Percentiles rank a stretch among this genome's conserved stretches.
Conservation (phyloP, 208 protist genomes). For the Acanthamoeba divionensis region DNA sequence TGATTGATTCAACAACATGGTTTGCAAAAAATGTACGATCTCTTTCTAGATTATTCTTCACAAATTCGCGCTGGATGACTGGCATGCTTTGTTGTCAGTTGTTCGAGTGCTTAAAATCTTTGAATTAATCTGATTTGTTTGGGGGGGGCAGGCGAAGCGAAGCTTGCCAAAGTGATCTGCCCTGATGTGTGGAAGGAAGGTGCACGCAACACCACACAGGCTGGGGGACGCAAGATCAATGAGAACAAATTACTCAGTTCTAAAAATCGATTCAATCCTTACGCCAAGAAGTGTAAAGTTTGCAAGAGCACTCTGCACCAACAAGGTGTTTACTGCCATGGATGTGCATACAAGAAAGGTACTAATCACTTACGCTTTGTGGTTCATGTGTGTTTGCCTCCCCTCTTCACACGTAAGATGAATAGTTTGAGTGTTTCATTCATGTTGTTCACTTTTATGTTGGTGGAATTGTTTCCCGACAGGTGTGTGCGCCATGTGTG, state of each 20-base stretch:
- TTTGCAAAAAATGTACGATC: slow-evolving; percentile 15
- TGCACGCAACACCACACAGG: slow-evolving; percentile 4
- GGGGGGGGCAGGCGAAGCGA: neutral
- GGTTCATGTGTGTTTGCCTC: neutral
- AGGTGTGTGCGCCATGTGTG: slow-evolving; percentile 42
- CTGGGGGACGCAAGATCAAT: neutral
- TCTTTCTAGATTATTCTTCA: neutral
- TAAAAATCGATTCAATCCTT: slow-evolving; percentile 25
- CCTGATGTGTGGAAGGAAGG: slow-evolving; percentile 39
- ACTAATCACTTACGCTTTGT: too few species aligned
- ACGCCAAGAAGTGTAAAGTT: slow-evolving; percentile 23
- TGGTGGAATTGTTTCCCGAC: neutral
- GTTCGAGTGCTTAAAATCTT: neutral
- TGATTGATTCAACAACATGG: slow-evolving; percentile 17
- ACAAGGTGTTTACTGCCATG: slow-evolving; percentile 13
- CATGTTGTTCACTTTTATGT: neutral
- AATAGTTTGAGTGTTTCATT: neutral
- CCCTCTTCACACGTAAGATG: neutral
- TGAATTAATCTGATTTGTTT: neutral
- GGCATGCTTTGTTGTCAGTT: neutral
- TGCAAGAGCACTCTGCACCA: slow-evolving; percentile 34
- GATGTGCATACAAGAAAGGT: slow-evolving; percentile 47
- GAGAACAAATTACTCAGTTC: slow-evolving; percentile 29
- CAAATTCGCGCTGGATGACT: neutral
- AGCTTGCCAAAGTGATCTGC: slow-evolving; percentile 3